Percentiles rank a stretch among this genome's conserved stretches.
Conservation (phyloP, 768 basidiomycete species). For the Tylopilus felleus region DNA sequence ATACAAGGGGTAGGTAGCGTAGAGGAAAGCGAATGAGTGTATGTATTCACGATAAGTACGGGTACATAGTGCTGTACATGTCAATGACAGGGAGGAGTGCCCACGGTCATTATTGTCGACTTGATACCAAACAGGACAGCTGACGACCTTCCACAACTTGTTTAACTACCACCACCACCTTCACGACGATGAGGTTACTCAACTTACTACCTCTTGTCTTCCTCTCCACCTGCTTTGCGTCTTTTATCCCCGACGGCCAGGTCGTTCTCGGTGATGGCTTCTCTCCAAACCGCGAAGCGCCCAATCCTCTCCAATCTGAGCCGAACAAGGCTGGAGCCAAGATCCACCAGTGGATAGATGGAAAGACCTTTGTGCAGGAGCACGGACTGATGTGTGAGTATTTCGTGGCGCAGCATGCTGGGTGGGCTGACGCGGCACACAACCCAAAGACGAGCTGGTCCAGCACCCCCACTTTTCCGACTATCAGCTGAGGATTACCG, state of each 20-base stretch:
- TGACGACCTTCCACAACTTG: neutral
- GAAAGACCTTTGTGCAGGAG: constrained; percentile 65
- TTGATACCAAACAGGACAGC: neutral
- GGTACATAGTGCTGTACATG: no score
- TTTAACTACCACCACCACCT: neutral
- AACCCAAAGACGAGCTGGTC: constrained; percentile 54
- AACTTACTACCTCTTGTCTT: constrained; percentile 34
- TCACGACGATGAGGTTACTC: constrained; percentile 39
- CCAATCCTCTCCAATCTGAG: constrained; percentile 42
- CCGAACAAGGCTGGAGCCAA: constrained; percentile 42
- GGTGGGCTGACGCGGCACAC: constrained; percentile 1
- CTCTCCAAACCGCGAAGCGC: constrained; percentile 22
- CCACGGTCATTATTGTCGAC: neutral
- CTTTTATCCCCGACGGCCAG: constrained; percentile 42
- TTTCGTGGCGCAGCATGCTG: neutral
- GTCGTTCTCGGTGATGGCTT: constrained; percentile 37
- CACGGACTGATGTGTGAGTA: constrained; percentile 68
- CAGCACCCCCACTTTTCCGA: constrained; percentile 48
- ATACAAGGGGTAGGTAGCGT: constrained; percentile 18
- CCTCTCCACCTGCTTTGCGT: constrained; percentile 36
- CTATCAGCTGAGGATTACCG: constrained; percentile 59
- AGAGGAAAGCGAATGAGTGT: neutral
- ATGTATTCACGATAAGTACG: neutral
- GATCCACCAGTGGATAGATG: constrained; percentile 61
- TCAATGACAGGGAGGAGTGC: no score